Evolutionary conservation across 208 protist genomes (phyloP).

Genomic region (Crithidia mellificae): DNA sequence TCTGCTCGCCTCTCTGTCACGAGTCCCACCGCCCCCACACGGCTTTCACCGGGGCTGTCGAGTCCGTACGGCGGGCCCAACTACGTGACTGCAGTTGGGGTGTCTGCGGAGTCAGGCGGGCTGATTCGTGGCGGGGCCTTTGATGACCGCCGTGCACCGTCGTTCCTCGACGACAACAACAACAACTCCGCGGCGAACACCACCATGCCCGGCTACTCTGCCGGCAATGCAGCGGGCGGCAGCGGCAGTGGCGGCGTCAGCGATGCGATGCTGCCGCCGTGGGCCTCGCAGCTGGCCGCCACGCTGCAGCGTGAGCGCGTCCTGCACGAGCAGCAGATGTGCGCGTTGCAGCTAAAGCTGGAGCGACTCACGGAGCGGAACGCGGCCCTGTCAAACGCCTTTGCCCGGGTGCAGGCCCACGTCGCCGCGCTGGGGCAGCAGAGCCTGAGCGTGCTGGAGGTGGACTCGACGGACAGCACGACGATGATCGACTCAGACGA

Average conservation of each 20-base stretch:
- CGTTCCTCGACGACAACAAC: not conserved
- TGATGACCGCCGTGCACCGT: constrained; percentile 1
- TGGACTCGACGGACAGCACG: constrained; percentile 22
- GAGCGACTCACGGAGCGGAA: constrained; percentile 54
- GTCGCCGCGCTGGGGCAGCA: constrained; percentile 29
- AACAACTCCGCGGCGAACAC: not conserved
- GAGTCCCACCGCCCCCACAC: not conserved
- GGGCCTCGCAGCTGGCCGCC: constrained; percentile 57
- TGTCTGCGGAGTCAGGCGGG: not conserved
- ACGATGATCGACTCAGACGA: constrained; percentile 16
- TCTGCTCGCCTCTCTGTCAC: not conserved
- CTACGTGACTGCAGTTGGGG: too few relatives aligned
- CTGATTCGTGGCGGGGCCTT: not conserved
- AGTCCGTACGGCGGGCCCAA: too few relatives aligned
- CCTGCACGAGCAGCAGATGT: constrained; percentile 60
- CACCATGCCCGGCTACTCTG: constrained; percentile 2
- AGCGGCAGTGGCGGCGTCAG: not conserved
- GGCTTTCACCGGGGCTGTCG: constrained; percentile 7
- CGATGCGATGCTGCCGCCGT: constrained; percentile 40
- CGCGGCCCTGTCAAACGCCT: constrained; percentile 46
- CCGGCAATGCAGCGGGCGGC: not conserved
- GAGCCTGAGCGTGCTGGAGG: constrained; percentile 11
- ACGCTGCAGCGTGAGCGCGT: constrained; percentile 52
- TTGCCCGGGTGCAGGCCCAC: constrained; percentile 43
- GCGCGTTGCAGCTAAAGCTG: constrained; percentile 73